phyloP scores from a whole-genome alignment of 768 basidiomycete genomes.

The Boletus subcaerulescens region DNA sequence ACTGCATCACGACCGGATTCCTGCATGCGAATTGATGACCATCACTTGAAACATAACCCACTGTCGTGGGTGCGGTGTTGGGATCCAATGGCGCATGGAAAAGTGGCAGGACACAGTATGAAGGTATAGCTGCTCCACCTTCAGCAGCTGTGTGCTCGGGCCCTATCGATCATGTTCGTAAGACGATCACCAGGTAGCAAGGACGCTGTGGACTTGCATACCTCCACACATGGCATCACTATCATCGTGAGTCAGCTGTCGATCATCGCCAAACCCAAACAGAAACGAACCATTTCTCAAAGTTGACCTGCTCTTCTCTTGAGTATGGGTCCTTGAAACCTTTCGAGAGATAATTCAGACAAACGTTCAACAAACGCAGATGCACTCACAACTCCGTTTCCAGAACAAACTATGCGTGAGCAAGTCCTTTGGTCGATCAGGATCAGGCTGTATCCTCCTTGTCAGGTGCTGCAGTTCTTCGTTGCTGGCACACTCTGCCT shows the following conservation, averaged over 20 bases:
- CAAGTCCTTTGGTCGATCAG: conserved; percentile 48
- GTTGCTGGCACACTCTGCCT: conserved; percentile 36
- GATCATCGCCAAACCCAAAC: background rate
- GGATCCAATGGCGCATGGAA: conserved; percentile 43
- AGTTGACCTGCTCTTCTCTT: conserved; percentile 53
- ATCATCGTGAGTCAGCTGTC: background rate
- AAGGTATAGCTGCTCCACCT: conserved; percentile 42
- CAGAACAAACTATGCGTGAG: conserved; percentile 55
- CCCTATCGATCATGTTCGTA: conserved; percentile 33
- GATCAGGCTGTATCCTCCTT: conserved; percentile 43
- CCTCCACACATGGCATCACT: conserved; percentile 55
- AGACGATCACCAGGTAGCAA: background rate
- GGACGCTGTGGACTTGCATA: conserved; percentile 10
- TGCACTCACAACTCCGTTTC: conserved; percentile 49
- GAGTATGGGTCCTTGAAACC: conserved; percentile 67
- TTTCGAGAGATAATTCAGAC: conserved; percentile 12
- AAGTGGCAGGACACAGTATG: conserved; percentile 51
- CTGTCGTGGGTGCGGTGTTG: conserved; percentile 25
- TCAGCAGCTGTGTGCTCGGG: conserved; percentile 46
- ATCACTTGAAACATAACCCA: conserved; percentile 52
- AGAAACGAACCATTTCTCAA: conserved; percentile 48
- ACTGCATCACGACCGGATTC: conserved; percentile 50
- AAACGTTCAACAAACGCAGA: too few species aligned
- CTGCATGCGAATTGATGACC: conserved; percentile 54
- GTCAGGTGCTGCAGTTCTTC: conserved; percentile 47